phyloP scores from a whole-genome alignment of 2,329 filamentous ascomycete species.

The Pseudogymnoascus sp. region DNA sequence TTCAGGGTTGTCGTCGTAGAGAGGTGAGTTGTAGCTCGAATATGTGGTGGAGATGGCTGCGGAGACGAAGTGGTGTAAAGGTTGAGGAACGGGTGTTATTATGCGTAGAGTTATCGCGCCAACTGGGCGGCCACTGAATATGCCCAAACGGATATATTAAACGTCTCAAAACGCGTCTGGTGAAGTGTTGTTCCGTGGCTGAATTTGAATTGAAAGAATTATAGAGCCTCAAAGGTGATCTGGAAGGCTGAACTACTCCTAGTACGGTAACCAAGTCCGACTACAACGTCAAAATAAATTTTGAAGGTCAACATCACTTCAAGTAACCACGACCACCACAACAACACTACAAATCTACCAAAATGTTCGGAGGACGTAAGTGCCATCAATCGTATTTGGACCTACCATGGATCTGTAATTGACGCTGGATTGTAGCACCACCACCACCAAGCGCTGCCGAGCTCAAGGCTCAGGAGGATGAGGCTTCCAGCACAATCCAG shows the following conservation, averaged over 20 bases:
- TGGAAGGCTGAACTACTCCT: constrained; percentile 8
- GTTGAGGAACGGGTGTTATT: not conserved
- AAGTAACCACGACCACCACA: not conserved
- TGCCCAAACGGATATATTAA: not conserved
- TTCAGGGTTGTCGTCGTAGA: not conserved
- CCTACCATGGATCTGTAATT: not conserved
- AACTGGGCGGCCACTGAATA: not conserved
- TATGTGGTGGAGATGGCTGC: not conserved
- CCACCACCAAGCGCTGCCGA: constrained; percentile 64
- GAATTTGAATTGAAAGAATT: constrained; percentile 6
- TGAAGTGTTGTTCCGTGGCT: constrained; percentile 4
- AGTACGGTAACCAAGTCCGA: constrained; percentile 9
- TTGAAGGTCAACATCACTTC: constrained; percentile 8
- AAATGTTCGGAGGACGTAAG: constrained; percentile 59
- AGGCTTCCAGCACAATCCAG: constrained; percentile 61
- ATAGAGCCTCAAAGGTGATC: constrained; percentile 9
- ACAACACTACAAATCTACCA: constrained; percentile 22
- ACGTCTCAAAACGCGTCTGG: not conserved
- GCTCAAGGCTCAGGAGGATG: constrained; percentile 60
- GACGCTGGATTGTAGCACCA: constrained; percentile 37
- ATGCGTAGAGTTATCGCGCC: not conserved
- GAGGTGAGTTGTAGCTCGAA: not conserved
- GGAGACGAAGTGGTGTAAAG: not conserved
- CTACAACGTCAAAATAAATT: constrained; percentile 10
- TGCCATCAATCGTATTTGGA: constrained; percentile 16